Percentiles rank a stretch among this genome's conserved stretches.
Evolutionary conservation across 2,329 filamentous ascomycete species (phyloP).

Genomic region (Dothideomycetidae sp.): DNA sequence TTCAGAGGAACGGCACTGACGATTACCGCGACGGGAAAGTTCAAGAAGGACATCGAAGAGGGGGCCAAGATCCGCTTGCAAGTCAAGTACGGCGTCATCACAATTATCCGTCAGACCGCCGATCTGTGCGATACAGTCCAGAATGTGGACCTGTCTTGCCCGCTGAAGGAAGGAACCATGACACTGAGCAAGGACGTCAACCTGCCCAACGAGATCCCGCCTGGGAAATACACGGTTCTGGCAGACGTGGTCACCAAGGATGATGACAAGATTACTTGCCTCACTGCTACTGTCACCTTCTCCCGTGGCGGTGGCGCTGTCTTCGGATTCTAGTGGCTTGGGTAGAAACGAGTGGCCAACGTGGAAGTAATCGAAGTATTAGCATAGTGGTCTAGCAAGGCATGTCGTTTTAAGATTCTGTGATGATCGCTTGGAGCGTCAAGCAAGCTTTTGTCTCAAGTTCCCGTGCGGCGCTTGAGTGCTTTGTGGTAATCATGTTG

Average conservation of each 20-base stretch:
- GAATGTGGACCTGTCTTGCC: constrained; percentile 81
- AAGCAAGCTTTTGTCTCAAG: no score
- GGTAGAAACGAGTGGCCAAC: no score
- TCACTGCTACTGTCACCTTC: constrained; percentile 61
- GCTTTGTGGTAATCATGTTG: no score
- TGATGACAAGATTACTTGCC: constrained; percentile 70
- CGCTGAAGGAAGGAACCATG: constrained; percentile 65
- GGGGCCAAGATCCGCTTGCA: constrained; percentile 70
- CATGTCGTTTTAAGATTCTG: no score
- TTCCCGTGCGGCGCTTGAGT: no score
- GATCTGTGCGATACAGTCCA: constrained; percentile 81
- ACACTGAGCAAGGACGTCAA: constrained; percentile 65
- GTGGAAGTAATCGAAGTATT: no score
- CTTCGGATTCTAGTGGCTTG: constrained; percentile 3
- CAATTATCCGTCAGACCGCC: constrained; percentile 63
- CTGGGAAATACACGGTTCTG: constrained; percentile 76
- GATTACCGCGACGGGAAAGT: constrained; percentile 65
- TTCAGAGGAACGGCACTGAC: constrained; percentile 59
- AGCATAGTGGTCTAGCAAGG: no score
- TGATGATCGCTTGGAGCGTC: no score
- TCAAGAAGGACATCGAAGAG: constrained; percentile 56
- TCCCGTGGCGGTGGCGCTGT: constrained; percentile 22
- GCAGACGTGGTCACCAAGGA: constrained; percentile 72
- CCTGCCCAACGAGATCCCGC: constrained; percentile 74
- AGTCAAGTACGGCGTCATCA: constrained; percentile 92